Evolutionary conservation across 1,284 basidiomycete species (phyloP), one percentile per base, ranked within the genome.

Genomic region (Xerocomus amazonicus): DNA sequence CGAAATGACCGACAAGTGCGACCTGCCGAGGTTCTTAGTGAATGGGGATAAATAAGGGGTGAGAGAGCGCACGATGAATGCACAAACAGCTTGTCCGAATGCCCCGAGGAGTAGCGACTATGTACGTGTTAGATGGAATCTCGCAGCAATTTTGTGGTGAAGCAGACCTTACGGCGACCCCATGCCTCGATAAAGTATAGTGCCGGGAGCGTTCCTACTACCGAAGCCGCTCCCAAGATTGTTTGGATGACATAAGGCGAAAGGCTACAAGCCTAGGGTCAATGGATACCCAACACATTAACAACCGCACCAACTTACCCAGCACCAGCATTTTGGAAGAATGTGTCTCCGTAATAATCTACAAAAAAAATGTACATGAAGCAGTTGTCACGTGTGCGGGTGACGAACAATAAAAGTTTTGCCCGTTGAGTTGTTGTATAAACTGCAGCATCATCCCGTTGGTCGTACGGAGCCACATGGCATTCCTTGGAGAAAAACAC

Each of bases 391-490:
- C 19, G 19, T 23, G 19, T 23, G 19, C 19, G 14, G 39, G 14
- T n/a, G 29, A 59, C 78, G 56, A 54, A 84, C 84, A 87, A 63
- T 84, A 85, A 66, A 87, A 85, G 63, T 84, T 85, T 62, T 86
- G 84, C 38, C 84, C 84, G 53, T 87, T 87, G 31, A 91, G 69
- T 58, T 91, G 88, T 58, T 90, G 87, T 45, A 90, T 81, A 60
- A 90, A 88, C 62, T 89, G 86, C 33, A 91, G 68, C 83, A 90
- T 87, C 81, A 89, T 89, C 28, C 84, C 83, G 54, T 87, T 90
- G 28, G 74, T 64, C 13, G 84, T 89, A 43, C 87, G 75, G 65
- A 81, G 84, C 80, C 84, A 88, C 26, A 90, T 69, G 58, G 74
- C 70, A 59, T 89, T 87, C 38, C 81, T 69, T 5, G 74, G 74